A percentile compares a stretch with the other conserved stretches of the same genome.
Evolutionary conservation across 768 basidiomycete genomes (phyloP).

Genomic region (Auricularia sp.): DNA sequence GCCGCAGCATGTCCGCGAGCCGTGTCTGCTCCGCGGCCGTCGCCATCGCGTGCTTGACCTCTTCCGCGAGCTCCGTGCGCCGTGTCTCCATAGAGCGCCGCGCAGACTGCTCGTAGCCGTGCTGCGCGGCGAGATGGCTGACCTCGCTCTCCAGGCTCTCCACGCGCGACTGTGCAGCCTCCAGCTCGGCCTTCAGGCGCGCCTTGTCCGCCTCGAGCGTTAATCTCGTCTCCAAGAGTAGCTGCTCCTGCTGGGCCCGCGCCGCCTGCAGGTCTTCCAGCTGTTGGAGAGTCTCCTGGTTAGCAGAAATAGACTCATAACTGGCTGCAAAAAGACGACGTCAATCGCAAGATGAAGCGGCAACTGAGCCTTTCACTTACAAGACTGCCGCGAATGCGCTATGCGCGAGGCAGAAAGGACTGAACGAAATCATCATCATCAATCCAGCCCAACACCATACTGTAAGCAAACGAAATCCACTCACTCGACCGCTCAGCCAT

Average conservation of each 20-base stretch:
- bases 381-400: constrained; percentile 55
- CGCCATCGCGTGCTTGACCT: background rate
- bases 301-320: constrained; percentile 26
- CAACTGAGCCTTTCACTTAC: constrained; percentile 33
- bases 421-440: constrained; percentile 19
- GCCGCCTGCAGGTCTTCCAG: constrained; percentile 50
- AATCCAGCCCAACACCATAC: background rate
- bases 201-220: constrained; percentile 46
- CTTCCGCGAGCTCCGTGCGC: background rate
- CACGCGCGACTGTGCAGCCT: constrained; percentile 25
- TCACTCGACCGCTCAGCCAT: constrained; percentile 76
- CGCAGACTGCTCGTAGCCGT: background rate
- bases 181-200: constrained; percentile 37
- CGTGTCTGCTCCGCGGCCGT: constrained; percentile 26
- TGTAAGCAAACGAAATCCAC: constrained; percentile 18
- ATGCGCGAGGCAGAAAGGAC: constrained; percentile 71
- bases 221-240: constrained; percentile 48
- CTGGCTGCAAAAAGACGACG: background rate
- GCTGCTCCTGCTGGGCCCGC: constrained; percentile 44
- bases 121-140: constrained; percentile 7
- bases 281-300: constrained; percentile 63
- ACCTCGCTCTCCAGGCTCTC: constrained; percentile 6
- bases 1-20: constrained; percentile 31
- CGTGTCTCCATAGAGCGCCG: background rate
- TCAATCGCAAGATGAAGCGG: background rate